A percentile compares a stretch with the other conserved stretches of the same genome.
Evolutionary conservation across 2,329 filamentous ascomycete genomes (phyloP).

Genomic region (Geosmithia putterillii): DNA sequence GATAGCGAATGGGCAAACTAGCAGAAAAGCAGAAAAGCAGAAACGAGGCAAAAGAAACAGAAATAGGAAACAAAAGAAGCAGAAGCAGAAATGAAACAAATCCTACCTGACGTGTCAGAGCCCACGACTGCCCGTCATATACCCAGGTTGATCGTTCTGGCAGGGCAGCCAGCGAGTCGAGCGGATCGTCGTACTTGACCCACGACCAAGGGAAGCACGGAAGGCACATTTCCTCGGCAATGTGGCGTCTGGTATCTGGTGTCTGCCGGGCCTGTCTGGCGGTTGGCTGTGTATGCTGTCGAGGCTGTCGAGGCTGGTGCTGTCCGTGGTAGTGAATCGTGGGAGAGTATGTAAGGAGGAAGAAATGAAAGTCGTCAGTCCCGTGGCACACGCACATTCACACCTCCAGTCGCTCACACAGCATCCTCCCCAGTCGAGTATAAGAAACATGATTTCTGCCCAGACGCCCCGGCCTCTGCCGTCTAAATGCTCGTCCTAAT

Average conservation of each 20-base stretch:
- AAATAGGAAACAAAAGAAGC: not conserved
- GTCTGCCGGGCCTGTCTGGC: too few relatives aligned
- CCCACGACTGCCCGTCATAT: constrained; percentile 19
- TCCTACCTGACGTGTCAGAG: constrained; percentile 26
- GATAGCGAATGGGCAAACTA: not conserved
- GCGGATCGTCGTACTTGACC: constrained; percentile 30
- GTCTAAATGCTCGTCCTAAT: constrained; percentile 3
- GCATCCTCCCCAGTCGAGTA: not conserved
- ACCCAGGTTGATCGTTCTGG: constrained; percentile 30
- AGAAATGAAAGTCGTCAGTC: too few relatives aligned
- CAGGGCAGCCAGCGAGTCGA: constrained; percentile 19
- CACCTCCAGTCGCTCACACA: not conserved
- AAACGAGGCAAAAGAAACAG: not conserved
- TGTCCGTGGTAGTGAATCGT: too few relatives aligned
- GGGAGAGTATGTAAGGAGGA: too few relatives aligned
- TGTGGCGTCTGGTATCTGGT: too few relatives aligned
- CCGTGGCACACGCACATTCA: not conserved
- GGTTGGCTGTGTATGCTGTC: too few relatives aligned
- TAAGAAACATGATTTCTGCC: constrained; percentile 1
- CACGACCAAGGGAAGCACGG: constrained; percentile 38
- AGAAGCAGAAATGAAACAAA: constrained; percentile 1
- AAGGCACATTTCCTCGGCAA: constrained; percentile 41
- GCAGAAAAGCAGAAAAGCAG: not conserved
- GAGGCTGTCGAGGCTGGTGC: too few relatives aligned
- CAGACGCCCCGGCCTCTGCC: constrained; percentile 3